A percentile compares a stretch with the other conserved stretches of the same genome.
Evolutionary conservation across 2,329 filamentous ascomycete genomes (phyloP).

Genomic region (Curvularia verruculosa): DNA sequence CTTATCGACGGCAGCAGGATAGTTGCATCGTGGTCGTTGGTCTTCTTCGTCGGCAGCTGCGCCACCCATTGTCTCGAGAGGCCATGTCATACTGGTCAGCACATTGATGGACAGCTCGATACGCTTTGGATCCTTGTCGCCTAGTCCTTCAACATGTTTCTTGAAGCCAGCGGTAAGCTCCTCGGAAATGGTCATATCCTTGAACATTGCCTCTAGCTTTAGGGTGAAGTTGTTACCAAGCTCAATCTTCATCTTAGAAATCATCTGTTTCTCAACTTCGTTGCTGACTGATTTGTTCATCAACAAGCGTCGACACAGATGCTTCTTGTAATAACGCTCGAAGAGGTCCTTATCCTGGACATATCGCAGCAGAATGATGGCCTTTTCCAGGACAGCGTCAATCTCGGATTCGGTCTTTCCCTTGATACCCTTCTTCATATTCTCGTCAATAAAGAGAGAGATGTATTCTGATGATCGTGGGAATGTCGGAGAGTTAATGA

Average conservation of each 20-base stretch:
- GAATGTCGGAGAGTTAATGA: constrained; percentile 81
- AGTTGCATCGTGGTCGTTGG: constrained; percentile 66
- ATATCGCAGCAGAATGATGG: constrained; percentile 85
- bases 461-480: constrained; percentile 85
- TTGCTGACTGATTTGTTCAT: constrained; percentile 89
- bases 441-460: constrained; percentile 96
- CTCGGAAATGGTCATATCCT: constrained; percentile 87
- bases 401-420: constrained; percentile 90
- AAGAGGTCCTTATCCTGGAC: constrained; percentile 93
- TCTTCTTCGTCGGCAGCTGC: constrained; percentile 57
- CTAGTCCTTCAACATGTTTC: constrained; percentile 66
- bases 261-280: constrained; percentile 94
- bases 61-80: constrained; percentile 80
- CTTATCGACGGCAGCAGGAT: constrained; percentile 73
- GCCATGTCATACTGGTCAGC: constrained; percentile 94
- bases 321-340: constrained; percentile 97
- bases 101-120: constrained; percentile 85
- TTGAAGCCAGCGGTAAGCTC: constrained; percentile 82
- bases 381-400: constrained; percentile 83
- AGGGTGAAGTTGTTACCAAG: constrained; percentile 91
- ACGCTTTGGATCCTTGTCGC: constrained; percentile 63
- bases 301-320: constrained; percentile 84
- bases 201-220: constrained; percentile 97
- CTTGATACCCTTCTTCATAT: constrained; percentile 90
- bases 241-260: constrained; percentile 95